Percentiles rank a stretch among this genome's conserved stretches.
Evolutionary conservation across 2,329 filamentous ascomycete genomes (phyloP).

Genomic region (Zarea fungicola): DNA sequence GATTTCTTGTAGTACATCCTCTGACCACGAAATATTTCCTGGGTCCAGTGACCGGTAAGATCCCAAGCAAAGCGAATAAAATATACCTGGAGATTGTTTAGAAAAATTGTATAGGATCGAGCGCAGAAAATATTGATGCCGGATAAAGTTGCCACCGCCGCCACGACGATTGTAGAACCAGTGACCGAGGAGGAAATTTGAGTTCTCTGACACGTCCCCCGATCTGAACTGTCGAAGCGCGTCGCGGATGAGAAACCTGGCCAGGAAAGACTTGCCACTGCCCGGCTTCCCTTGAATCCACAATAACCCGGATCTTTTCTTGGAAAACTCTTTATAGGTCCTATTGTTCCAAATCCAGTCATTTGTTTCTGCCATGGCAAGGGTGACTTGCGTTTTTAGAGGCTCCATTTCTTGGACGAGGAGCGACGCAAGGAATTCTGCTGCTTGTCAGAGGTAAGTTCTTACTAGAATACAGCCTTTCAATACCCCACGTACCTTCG

Average conservation of each 20-base stretch:
- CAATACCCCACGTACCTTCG: background rate
- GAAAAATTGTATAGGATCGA: background rate
- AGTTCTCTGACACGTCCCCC: too few relatives aligned
- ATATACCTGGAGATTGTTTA: background rate
- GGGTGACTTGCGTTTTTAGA: background rate
- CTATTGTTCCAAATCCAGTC: background rate
- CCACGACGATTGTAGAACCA: background rate
- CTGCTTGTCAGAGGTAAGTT: background rate
- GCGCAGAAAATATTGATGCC: background rate
- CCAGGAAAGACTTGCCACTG: conserved; percentile 12
- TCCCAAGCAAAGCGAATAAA: background rate
- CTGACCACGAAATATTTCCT: background rate
- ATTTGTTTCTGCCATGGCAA: background rate
- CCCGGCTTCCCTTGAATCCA: conserved; percentile 13
- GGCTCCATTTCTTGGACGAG: background rate
- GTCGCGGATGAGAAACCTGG: conserved; percentile 6
- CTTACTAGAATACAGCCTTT: too few relatives aligned
- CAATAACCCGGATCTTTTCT: background rate
- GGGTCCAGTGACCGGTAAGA: background rate
- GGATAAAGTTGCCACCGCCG: background rate
- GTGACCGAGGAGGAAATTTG: background rate
- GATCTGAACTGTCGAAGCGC: background rate
- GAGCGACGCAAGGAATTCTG: background rate
- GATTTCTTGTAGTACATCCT: background rate
- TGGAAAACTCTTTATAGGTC: background rate